Conservation (phyloP, 1,284 basidiomycete genomes). For the Pseudozyma sp. region DNA sequence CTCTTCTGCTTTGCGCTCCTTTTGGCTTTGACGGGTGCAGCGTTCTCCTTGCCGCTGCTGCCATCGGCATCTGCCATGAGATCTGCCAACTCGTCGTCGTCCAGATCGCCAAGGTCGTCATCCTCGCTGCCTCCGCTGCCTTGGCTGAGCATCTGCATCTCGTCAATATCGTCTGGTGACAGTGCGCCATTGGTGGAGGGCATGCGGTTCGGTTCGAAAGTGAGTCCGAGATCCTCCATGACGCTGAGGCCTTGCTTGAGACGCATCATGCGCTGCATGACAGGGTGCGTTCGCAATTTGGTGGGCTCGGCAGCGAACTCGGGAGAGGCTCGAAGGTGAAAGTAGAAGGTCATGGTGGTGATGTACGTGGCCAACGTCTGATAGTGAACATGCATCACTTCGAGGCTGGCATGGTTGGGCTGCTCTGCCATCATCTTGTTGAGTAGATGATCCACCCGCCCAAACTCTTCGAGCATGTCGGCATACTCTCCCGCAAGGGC, state of each 20-base stretch:
- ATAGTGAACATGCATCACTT: slow-evolving; percentile 55
- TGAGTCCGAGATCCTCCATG: slow-evolving; percentile 71
- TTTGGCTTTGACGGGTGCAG: slow-evolving; percentile 19
- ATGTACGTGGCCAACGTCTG: slow-evolving; percentile 88
- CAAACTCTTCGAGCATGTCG: slow-evolving; percentile 72
- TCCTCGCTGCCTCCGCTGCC: slow-evolving; percentile 48
- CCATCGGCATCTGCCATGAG: slow-evolving; percentile 52
- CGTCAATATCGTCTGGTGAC: slow-evolving; percentile 42
- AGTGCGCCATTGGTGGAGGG: slow-evolving; percentile 18
- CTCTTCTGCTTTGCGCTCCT: slow-evolving; percentile 20
- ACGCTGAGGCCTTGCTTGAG: slow-evolving; percentile 85
- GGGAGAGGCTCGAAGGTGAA: slow-evolving; percentile 79
- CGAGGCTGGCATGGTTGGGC: slow-evolving; percentile 71
- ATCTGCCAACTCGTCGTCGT: slow-evolving; percentile 59
- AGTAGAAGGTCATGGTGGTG: slow-evolving; percentile 90
- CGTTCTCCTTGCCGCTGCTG: slow-evolving; percentile 46
- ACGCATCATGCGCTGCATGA: slow-evolving; percentile 82
- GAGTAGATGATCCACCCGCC: slow-evolving; percentile 74
- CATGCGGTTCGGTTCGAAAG: slow-evolving; percentile 34
- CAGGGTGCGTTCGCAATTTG: slow-evolving; percentile 71
- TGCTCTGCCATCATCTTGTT: slow-evolving; percentile 73
- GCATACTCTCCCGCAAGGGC: slow-evolving; percentile 73
- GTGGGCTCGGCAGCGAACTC: slow-evolving; percentile 46
- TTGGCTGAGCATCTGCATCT: slow-evolving; percentile 50
- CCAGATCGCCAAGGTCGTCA: slow-evolving; percentile 54